A percentile compares a stretch with the other conserved stretches of the same genome.
Conservation (phyloP, 257 asterid genomes). For the Plantago major region DNA sequence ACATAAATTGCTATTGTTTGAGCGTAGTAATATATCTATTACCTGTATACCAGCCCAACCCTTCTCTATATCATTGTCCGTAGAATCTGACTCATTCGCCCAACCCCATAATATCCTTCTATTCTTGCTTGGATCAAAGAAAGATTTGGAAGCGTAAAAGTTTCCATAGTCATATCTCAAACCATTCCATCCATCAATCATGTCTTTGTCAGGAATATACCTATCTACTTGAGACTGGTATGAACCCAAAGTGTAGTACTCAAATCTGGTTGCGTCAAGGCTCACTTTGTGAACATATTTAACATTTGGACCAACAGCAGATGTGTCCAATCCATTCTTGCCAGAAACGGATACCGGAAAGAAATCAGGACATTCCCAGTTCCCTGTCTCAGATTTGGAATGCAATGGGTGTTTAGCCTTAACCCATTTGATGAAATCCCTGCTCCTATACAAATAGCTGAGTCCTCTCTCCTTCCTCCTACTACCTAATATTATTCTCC, state of each 20-base stretch:
- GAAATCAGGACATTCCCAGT: constrained; percentile 81
- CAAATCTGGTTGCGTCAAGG: constrained; percentile 44
- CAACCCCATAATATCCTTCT: constrained; percentile 77
- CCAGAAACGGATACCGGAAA: constrained; percentile 39
- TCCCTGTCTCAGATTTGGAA: constrained; percentile 37
- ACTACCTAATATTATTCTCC: constrained; percentile 53
- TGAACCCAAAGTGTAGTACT: constrained; percentile 54
- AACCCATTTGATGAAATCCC: constrained; percentile 50
- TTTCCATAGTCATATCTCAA: constrained; percentile 69
- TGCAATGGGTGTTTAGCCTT: constrained; percentile 47
- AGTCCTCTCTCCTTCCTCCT: constrained; percentile 39
- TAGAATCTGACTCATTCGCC: constrained; percentile 56
- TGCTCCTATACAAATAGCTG: constrained; percentile 46
- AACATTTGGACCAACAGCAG: constrained; percentile 26
- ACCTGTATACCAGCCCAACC: constrained; percentile 82
- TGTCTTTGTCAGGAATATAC: constrained; percentile 40
- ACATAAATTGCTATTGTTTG: not conserved
- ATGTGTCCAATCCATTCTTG: constrained; percentile 47
- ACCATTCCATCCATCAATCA: constrained; percentile 46
- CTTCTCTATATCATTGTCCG: constrained; percentile 38
- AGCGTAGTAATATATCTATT: not conserved
- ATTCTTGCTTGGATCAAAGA: constrained; percentile 48
- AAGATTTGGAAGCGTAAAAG: constrained; percentile 76
- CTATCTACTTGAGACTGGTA: constrained; percentile 33
- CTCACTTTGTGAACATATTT: constrained; percentile 68